Percentiles rank a stretch among this genome's conserved stretches.
phyloP scores from a whole-genome alignment of 805 yeast species.

The Zygotorulaspora chibaensis region DNA sequence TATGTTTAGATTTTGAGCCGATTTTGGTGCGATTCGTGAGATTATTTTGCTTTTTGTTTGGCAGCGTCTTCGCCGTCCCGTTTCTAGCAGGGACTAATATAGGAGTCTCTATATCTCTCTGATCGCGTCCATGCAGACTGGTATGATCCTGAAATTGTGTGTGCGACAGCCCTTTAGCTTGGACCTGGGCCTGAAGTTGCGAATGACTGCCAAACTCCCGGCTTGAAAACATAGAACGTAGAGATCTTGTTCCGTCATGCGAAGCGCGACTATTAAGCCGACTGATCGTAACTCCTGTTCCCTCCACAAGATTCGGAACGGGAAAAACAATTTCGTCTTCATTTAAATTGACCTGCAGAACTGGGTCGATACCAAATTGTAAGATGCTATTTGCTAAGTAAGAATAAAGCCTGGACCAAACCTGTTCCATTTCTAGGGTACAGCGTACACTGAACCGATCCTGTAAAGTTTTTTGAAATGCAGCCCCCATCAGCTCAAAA shows the following conservation, averaged over 20 bases:
- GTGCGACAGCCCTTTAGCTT: neutral
- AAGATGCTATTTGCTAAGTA: slow-evolving; percentile 64
- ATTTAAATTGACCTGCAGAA: slow-evolving; percentile 29
- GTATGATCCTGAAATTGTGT: neutral
- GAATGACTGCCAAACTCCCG: neutral
- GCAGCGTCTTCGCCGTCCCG: neutral
- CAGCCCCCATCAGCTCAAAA: slow-evolving; percentile 70
- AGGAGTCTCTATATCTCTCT: neutral
- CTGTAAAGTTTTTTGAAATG: slow-evolving; percentile 61
- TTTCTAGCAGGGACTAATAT: neutral
- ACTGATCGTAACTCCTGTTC: slow-evolving; percentile 12
- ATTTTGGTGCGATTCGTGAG: neutral
- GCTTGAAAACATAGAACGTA: neutral
- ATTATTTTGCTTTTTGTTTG: neutral
- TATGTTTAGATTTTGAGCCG: neutral
- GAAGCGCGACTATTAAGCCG: slow-evolving; percentile 7
- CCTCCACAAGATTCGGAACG: slow-evolving; percentile 18
- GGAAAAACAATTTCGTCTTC: slow-evolving; percentile 23
- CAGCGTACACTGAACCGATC: slow-evolving; percentile 55
- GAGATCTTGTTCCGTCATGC: neutral
- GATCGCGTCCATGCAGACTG: neutral
- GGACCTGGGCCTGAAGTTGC: neutral
- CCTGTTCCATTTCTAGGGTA: slow-evolving; percentile 56
- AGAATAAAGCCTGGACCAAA: slow-evolving; percentile 67
- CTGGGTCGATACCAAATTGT: slow-evolving; percentile 45